Percentiles rank a stretch among this genome's conserved stretches.
Conservation (phyloP, 331 rosid species). For the Prunus yedoensis region DNA sequence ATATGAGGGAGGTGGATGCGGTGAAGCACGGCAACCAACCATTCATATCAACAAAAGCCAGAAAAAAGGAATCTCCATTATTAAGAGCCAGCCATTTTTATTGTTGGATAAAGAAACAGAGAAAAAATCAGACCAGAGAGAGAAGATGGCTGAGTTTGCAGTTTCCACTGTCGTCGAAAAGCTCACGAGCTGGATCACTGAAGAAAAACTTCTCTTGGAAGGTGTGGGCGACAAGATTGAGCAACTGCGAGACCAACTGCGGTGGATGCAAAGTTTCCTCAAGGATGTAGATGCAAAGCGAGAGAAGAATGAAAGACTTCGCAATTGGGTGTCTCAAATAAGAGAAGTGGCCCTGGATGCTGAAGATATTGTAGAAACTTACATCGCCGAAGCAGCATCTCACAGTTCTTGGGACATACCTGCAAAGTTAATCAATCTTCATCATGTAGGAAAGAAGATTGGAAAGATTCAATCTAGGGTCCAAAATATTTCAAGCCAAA, state of each 20-base stretch:
- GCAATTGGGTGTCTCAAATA: not conserved
- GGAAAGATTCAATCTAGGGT: not conserved
- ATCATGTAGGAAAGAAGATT: not conserved
- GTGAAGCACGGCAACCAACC: no score
- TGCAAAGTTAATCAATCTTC: not conserved
- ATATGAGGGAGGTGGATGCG: no score
- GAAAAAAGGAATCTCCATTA: no score
- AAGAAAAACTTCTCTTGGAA: not conserved
- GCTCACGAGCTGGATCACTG: not conserved
- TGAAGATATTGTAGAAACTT: not conserved
- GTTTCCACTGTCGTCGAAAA: not conserved
- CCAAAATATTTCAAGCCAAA: not conserved
- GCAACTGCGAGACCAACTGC: not conserved
- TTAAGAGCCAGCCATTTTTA: no score
- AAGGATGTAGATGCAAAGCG: not conserved
- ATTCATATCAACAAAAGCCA: no score
- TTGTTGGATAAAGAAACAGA: not conserved
- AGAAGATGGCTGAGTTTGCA: not conserved
- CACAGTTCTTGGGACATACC: not conserved
- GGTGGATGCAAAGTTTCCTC: not conserved
- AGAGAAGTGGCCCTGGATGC: not conserved
- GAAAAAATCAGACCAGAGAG: not conserved
- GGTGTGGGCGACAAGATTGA: not conserved
- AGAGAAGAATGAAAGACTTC: not conserved
- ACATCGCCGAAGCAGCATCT: not conserved